Base-by-base conservation (phyloP, 2,329 filamentous ascomycete genomes). In the Colletotrichum sp. region DNA sequence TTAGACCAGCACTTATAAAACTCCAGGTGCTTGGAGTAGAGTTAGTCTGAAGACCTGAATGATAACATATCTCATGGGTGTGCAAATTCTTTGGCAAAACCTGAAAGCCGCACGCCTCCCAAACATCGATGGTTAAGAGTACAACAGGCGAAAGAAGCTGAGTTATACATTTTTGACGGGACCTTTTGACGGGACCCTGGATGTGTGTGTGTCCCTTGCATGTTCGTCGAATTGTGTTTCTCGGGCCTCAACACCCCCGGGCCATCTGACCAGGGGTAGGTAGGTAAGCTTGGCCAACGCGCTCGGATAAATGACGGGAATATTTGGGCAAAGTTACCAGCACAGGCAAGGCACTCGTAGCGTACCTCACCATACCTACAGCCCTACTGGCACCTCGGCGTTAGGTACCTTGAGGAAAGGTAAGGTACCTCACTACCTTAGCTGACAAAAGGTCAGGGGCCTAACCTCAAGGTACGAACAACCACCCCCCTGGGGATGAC, bases 291-390 rank as follows among this genome's bases (percentile, higher is more conserved):
- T 32, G 8, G 30, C 27, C 60, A 34, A 65, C 25, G 58, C 34
- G 71, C 71, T n/a, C 67, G 71, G 71, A 48, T 74, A 74, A 65
- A 52, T 71, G 71, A 22, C 22, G 22, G 22, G 22, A 74, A 71
- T 74, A 74, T 74, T n/a, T 74, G 58, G 48, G 34, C 52, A 13
- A 52, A 52, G 43, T 52, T 22, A 25, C 43, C 43, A 52, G 43
- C 43, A 48, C 43, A 48, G 43, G 43, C 22, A n/a, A 43, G 8
- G 16, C 16, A 43, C 39, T 43, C 43, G 18, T 48, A 48, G 43
- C 18, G 10, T 22, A n/a, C 28, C 28, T 30, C 8, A 30, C 9
- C 28, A 2, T 18, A 65, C 18, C 25, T 55, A 56, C 12, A 6
- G 13, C 52, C 25, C 28, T 12, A 12, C 18, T 48, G 43, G 52